A percentile compares a stretch with the other conserved stretches of the same genome.
These are phyloP conservation scores for Hymenoscyphus fraxineus DNA, from an alignment of 2,329 filamentous ascomycete species.

Conservation along the genomic window DNA sequence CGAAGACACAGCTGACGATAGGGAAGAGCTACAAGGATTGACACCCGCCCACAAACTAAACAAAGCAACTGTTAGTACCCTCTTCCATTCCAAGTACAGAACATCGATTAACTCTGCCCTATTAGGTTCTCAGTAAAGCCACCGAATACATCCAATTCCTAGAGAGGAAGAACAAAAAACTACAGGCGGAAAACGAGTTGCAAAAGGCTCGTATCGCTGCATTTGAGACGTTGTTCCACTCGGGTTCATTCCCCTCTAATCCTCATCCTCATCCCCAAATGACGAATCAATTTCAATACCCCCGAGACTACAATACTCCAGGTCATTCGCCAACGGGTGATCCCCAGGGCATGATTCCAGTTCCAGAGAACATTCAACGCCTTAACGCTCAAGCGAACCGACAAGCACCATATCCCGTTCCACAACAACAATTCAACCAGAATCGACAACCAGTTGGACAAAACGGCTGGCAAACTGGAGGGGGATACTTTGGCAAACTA, in stretches of 20 bases:
- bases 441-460: slow-evolving; percentile 51
- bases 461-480: slow-evolving; percentile 53
- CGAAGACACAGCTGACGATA: slow-evolving; percentile 68
- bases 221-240: slow-evolving; percentile 75
- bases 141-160: slow-evolving; percentile 94
- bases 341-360: slow-evolving; percentile 58
- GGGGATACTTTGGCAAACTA: slow-evolving; percentile 66
- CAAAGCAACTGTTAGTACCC: slow-evolving; percentile 73
- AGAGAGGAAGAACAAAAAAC: slow-evolving; percentile 80
- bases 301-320: slow-evolving; percentile 30
- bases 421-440: slow-evolving; percentile 41
- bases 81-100: not conserved
- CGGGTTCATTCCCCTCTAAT: slow-evolving; percentile 60
- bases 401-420: slow-evolving; percentile 34
- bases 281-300: slow-evolving; percentile 34
- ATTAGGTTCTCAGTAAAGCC: slow-evolving; percentile 73
- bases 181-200: slow-evolving; percentile 75
- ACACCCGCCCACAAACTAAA: slow-evolving; percentile 91
- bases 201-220: slow-evolving; percentile 75
- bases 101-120: not conserved
- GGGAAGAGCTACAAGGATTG: slow-evolving; percentile 76
- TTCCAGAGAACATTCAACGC: slow-evolving; percentile 59
- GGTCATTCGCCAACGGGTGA: slow-evolving; percentile 35
- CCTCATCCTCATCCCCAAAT: slow-evolving; percentile 51
- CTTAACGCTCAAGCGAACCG: slow-evolving; percentile 30